A percentile compares a stretch with the other conserved stretches of the same genome.
Evolutionary conservation across 2,329 filamentous ascomycete genomes (phyloP).

Genomic region (Ophiostoma sp.): DNA sequence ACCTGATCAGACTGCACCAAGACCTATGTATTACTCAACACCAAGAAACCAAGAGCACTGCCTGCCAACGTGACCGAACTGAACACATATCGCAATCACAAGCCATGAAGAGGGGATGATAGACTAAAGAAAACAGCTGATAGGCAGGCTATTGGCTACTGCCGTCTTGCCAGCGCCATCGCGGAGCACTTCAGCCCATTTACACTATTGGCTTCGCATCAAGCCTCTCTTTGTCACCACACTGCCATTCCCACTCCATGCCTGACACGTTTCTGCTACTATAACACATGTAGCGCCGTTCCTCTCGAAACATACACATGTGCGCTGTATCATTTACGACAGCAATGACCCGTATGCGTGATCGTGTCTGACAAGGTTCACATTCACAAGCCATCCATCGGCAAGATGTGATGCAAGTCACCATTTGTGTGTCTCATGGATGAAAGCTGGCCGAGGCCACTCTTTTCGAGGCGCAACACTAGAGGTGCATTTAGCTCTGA

Average conservation of each 20-base stretch:
- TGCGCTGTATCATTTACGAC: not conserved
- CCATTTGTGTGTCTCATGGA: not conserved
- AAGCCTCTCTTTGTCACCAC: not conserved
- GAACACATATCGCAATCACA: slow-evolving; percentile 5
- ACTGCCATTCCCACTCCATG: not conserved
- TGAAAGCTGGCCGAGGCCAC: no score
- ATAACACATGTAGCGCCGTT: not conserved
- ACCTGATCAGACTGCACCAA: not conserved
- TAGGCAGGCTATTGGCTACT: not conserved
- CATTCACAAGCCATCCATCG: slow-evolving; percentile 1
- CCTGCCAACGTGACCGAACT: not conserved
- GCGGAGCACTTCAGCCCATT: not conserved
- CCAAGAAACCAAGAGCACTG: slow-evolving; percentile 3
- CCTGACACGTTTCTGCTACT: not conserved
- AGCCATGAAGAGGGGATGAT: slow-evolving; percentile 6
- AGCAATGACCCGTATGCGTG: slow-evolving; percentile 2
- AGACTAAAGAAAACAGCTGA: not conserved
- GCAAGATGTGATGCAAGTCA: not conserved
- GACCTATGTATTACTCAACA: not conserved
- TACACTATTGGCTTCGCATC: not conserved
- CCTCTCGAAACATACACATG: not conserved
- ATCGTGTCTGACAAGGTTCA: slow-evolving; percentile 9
- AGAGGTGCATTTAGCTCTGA: no score
- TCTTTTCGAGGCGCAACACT: no score
- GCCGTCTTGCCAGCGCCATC: not conserved